Evolutionary conservation across 1,284 basidiomycete species (phyloP).

Genomic region (Phylloporus gajari): DNA sequence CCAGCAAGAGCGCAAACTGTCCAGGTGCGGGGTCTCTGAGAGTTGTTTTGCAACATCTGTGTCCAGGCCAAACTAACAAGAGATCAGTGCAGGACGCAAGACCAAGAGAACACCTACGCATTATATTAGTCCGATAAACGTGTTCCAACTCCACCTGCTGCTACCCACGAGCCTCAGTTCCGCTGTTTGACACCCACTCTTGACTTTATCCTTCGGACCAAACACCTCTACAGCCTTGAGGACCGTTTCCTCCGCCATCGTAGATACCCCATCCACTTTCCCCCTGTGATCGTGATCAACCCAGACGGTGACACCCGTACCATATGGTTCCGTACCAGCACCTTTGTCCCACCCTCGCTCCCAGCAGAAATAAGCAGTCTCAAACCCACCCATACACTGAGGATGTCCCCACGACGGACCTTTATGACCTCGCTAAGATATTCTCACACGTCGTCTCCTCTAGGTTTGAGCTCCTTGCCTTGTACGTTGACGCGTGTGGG

Average conservation of each 20-base stretch:
- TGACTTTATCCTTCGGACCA: slow-evolving; percentile 65
- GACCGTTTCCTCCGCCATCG: slow-evolving; percentile 97
- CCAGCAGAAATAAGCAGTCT: slow-evolving; percentile 87
- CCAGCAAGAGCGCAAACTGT: slow-evolving; percentile 87
- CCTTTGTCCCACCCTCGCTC: slow-evolving; percentile 77
- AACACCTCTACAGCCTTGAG: slow-evolving; percentile 89
- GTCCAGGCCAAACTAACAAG: slow-evolving; percentile 82
- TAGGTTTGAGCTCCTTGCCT: slow-evolving; percentile 77
- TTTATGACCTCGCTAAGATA: slow-evolving; percentile 95
- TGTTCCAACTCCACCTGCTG: slow-evolving; percentile 70
- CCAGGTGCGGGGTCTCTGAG: slow-evolving; percentile 91
- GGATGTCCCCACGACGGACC: slow-evolving; percentile 95
- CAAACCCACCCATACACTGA: slow-evolving; percentile 94
- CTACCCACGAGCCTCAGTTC: too few species aligned
- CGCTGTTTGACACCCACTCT: slow-evolving; percentile 78
- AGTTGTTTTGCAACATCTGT: slow-evolving; percentile 95
- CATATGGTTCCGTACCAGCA: slow-evolving; percentile 94
- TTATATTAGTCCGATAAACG: slow-evolving; percentile 95
- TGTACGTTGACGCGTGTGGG: slow-evolving; percentile 74
- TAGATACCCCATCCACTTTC: slow-evolving; percentile 98
- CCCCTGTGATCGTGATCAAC: slow-evolving; percentile 94
- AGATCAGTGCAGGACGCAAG: neutral
- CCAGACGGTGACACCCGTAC: slow-evolving; percentile 87
- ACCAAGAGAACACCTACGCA: slow-evolving; percentile 58
- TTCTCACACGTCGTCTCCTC: slow-evolving; percentile 85